phyloP scores from a whole-genome alignment of 202 grass and related monocot genomes.

The Dendrocalamus latiflorus region DNA sequence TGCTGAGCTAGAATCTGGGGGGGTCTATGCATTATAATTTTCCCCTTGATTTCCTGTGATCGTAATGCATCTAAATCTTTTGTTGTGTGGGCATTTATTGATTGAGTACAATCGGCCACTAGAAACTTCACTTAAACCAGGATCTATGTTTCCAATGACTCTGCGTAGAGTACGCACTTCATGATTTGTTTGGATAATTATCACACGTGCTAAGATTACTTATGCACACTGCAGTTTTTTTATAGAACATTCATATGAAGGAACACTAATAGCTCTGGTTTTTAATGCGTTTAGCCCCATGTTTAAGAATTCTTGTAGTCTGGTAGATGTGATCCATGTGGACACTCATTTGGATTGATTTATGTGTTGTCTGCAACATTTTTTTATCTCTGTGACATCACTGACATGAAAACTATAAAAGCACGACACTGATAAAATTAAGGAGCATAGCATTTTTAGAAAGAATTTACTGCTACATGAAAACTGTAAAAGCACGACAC shows the following conservation, averaged over 20 bases:
- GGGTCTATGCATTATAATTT: background rate
- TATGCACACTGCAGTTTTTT: background rate
- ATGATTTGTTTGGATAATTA: constrained; percentile 16
- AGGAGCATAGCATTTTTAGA: background rate
- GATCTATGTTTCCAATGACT: background rate
- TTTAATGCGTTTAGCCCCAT: background rate
- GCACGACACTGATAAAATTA: background rate
- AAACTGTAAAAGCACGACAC: background rate
- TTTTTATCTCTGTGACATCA: background rate
- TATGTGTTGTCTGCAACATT: background rate
- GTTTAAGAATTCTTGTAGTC: background rate
- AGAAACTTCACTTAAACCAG: background rate
- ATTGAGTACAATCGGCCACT: background rate
- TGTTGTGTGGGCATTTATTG: constrained; percentile 9
- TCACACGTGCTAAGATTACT: background rate
- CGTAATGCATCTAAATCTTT: background rate
- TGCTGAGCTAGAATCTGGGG: background rate
- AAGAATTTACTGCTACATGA: constrained; percentile 12
- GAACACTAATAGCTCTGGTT: background rate
- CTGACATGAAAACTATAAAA: background rate
- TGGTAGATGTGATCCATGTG: background rate
- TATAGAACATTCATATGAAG: background rate
- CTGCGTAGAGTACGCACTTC: background rate
- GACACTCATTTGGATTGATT: background rate
- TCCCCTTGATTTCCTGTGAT: background rate